Conservation (phyloP, 2,329 filamentous ascomycete species). For the Sporothrix mexicana region DNA sequence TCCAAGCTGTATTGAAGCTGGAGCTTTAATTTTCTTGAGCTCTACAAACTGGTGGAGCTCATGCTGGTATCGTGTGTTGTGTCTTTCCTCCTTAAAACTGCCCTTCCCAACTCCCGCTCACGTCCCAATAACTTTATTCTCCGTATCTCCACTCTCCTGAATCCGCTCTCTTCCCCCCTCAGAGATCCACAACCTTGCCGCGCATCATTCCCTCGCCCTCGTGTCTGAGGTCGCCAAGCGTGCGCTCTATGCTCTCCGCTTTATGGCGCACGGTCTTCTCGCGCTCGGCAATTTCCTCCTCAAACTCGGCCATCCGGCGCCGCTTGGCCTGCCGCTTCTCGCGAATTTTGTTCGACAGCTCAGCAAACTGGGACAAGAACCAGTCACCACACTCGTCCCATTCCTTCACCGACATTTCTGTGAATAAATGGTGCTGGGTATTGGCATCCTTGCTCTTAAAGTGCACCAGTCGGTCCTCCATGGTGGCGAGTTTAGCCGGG, state of each 20-base stretch:
- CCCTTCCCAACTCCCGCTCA: not conserved
- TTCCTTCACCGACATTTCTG: constrained; percentile 59
- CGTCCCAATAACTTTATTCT: not conserved
- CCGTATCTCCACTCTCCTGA: not conserved
- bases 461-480: constrained; percentile 57
- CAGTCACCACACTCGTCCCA: constrained; percentile 67
- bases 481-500: constrained; percentile 48
- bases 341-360: constrained; percentile 56
- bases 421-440: constrained; percentile 57
- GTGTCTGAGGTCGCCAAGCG: constrained; percentile 60
- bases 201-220: constrained; percentile 63
- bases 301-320: constrained; percentile 56
- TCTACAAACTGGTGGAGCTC: not conserved
- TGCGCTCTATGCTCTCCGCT: constrained; percentile 60
- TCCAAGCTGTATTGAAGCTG: constrained; percentile 7
- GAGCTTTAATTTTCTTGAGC: not conserved
- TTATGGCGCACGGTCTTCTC: constrained; percentile 61
- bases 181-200: constrained; percentile 47
- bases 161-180: constrained; percentile 15
- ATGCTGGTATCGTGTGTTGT: not conserved
- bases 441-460: constrained; percentile 53
- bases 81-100: not conserved
- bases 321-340: constrained; percentile 58
- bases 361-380: constrained; percentile 61
- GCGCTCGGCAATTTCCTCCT: constrained; percentile 60